Conservation (phyloP, 2,329 filamentous ascomycete species). For the Apiospora marii region DNA sequence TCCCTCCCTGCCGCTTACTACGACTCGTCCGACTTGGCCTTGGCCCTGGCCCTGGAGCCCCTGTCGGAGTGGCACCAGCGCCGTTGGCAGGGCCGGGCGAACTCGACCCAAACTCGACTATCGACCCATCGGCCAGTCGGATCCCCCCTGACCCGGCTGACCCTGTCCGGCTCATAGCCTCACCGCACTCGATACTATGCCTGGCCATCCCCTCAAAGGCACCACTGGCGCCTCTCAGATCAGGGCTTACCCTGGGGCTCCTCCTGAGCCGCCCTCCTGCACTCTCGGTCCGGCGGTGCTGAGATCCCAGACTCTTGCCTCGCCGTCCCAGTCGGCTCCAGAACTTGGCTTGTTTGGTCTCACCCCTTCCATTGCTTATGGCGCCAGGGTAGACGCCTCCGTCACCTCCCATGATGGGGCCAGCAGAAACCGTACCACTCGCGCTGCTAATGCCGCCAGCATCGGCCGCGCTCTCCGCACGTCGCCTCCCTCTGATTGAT, state of each 20-base stretch:
- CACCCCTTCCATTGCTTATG: not conserved
- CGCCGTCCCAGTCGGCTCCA: conserved; percentile 23
- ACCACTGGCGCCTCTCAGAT: conserved; percentile 13
- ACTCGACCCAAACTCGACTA: conserved; percentile 39
- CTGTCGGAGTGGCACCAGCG: not conserved
- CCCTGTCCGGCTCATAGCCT: conserved; percentile 36
- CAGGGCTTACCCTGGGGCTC: conserved; percentile 22
- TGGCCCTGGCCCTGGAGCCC: too few species aligned
- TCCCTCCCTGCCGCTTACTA: not conserved
- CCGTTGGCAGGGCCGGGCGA: not conserved
- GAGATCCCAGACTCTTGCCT: not conserved
- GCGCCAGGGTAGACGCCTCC: conserved; percentile 3
- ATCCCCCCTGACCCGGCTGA: conserved; percentile 42
- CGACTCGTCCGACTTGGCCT: not conserved
- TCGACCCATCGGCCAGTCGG: conserved; percentile 36
- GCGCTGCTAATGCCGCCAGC: not conserved
- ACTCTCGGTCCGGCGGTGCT: conserved; percentile 25
- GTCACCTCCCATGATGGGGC: not conserved
- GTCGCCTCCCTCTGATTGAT: conserved; percentile 30
- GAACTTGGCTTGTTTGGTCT: conserved; percentile 9
- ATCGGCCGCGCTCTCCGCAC: conserved; percentile 16
- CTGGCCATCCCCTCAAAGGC: not conserved
- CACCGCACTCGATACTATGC: conserved; percentile 24
- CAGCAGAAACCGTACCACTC: not conserved
- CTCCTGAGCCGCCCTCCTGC: conserved; percentile 23